A percentile compares a stretch with the other conserved stretches of the same genome.
Conservation (phyloP, 2,329 filamentous ascomycete genomes). For the Pseudocercospora vitis region DNA sequence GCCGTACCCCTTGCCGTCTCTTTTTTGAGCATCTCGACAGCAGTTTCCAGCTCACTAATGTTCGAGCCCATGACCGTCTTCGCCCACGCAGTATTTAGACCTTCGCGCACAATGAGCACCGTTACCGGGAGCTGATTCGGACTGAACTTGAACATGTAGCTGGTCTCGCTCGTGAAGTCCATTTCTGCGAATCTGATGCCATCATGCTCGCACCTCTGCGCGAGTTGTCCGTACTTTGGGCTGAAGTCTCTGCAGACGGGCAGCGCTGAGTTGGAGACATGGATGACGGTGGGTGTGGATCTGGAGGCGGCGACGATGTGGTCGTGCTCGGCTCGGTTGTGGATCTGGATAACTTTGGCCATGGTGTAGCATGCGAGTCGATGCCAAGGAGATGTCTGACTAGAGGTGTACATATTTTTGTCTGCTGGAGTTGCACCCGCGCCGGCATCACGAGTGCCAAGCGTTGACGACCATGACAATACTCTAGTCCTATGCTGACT, state of each 20-base stretch:
- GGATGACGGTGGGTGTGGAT: conserved; percentile 40
- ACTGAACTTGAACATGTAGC: conserved; percentile 27
- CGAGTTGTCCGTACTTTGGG: conserved; percentile 21
- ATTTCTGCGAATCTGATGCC: conserved; percentile 24
- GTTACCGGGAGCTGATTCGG: conserved; percentile 29
- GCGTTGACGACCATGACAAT: too few relatives aligned
- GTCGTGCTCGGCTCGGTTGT: conserved; percentile 22
- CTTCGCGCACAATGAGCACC: conserved; percentile 22
- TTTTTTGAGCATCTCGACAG: conserved; percentile 14
- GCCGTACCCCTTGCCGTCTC: conserved; percentile 3
- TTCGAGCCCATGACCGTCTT: conserved; percentile 26
- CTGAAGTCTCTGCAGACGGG: conserved; percentile 26
- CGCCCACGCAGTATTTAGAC: conserved; percentile 17
- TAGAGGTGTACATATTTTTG: too few relatives aligned
- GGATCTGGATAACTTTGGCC: conserved; percentile 19
- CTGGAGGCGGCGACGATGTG: conserved; percentile 23
- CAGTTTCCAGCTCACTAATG: conserved; percentile 13
- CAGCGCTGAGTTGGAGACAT: conserved; percentile 44
- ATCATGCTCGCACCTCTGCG: conserved; percentile 1
- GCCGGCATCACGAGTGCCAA: too few relatives aligned
- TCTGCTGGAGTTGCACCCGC: too few relatives aligned
- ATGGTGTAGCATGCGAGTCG: neutral
- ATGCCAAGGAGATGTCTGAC: neutral
- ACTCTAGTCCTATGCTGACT: too few relatives aligned
- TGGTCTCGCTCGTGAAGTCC: conserved; percentile 23